phyloP scores from a whole-genome alignment of 495 filamentous ascomycete species.

The Penicillium parvum region DNA sequence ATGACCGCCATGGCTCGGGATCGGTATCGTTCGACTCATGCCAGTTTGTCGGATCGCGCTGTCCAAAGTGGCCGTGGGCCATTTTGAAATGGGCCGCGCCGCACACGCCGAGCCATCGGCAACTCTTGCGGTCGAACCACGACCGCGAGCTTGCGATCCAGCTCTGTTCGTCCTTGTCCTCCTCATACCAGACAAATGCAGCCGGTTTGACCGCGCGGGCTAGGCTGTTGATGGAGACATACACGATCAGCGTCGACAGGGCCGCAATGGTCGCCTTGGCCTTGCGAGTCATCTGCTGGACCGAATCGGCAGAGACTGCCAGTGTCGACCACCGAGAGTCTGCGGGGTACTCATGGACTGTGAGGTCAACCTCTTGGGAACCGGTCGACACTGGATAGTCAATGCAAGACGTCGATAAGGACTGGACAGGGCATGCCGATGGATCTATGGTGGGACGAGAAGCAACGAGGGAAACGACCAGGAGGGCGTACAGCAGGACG shows the following conservation, averaged over 20 bases:
- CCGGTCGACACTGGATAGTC: constrained; percentile 13
- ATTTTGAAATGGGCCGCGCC: constrained; percentile 55
- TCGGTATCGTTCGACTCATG: constrained; percentile 10
- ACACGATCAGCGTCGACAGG: constrained; percentile 42
- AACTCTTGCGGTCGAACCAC: constrained; percentile 70
- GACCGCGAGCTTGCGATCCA: constrained; percentile 71
- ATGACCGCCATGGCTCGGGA: constrained; percentile 25
- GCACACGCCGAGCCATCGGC: constrained; percentile 69
- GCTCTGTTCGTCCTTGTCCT: constrained; percentile 52
- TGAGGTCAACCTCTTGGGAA: constrained; percentile 4
- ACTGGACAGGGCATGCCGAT: constrained; percentile 15
- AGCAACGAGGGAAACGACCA: constrained; percentile 12
- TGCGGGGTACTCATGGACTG: constrained; percentile 14
- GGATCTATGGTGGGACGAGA: constrained; percentile 16
- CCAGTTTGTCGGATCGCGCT: constrained; percentile 21
- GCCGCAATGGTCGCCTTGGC: constrained; percentile 35
- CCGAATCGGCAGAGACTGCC: constrained; percentile 19
- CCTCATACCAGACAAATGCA: constrained; percentile 41
- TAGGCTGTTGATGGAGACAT: constrained; percentile 44
- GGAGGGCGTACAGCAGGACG: constrained; percentile 12
- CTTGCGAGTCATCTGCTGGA: constrained; percentile 42
- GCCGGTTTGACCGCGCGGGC: constrained; percentile 27
- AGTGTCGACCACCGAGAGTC: constrained; percentile 10
- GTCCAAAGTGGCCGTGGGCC: constrained; percentile 25
- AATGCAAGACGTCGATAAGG: constrained; percentile 16